Evolutionary conservation across 345 rosid species (phyloP).

Genomic region (Salix viminalis): DNA sequence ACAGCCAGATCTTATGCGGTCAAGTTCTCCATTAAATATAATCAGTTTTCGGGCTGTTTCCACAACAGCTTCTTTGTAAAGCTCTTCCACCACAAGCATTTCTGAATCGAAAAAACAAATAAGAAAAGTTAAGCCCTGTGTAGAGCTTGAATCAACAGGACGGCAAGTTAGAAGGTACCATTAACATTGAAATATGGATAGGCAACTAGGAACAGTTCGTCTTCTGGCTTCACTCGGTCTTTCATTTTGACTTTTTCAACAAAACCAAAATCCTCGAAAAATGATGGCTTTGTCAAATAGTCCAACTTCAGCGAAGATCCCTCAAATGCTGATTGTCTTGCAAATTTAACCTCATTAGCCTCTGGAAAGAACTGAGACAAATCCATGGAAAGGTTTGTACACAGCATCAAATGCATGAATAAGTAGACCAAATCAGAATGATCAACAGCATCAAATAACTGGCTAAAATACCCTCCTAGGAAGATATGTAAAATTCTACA

Average conservation of each 20-base stretch:
- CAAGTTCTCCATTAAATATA: constrained; percentile 89
- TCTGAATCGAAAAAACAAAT: constrained; percentile 41
- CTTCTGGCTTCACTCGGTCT: constrained; percentile 78
- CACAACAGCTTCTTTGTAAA: constrained; percentile 73
- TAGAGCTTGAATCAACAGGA: constrained; percentile 2
- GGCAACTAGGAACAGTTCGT: constrained; percentile 70
- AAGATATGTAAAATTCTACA: too few relatives aligned
- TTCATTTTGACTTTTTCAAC: constrained; percentile 72
- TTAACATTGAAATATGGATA: constrained; percentile 92
- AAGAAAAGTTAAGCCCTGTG: background rate
- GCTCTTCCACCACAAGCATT: constrained; percentile 98
- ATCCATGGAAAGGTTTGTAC: background rate
- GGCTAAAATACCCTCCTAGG: background rate
- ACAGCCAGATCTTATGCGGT: constrained; percentile 95
- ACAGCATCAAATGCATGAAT: background rate
- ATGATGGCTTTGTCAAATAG: constrained; percentile 87
- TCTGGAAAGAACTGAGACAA: constrained; percentile 81
- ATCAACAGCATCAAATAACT: background rate
- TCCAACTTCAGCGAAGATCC: constrained; percentile 82
- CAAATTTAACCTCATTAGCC: constrained; percentile 82
- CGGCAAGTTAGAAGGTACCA: constrained; percentile 38
- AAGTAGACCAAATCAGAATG: background rate
- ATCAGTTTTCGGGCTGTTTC: constrained; percentile 60
- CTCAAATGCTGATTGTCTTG: constrained; percentile 59
- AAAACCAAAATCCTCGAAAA: constrained; percentile 84